Conservation (phyloP, 495 filamentous ascomycete genomes). For the Penicillium tannophilum region DNA sequence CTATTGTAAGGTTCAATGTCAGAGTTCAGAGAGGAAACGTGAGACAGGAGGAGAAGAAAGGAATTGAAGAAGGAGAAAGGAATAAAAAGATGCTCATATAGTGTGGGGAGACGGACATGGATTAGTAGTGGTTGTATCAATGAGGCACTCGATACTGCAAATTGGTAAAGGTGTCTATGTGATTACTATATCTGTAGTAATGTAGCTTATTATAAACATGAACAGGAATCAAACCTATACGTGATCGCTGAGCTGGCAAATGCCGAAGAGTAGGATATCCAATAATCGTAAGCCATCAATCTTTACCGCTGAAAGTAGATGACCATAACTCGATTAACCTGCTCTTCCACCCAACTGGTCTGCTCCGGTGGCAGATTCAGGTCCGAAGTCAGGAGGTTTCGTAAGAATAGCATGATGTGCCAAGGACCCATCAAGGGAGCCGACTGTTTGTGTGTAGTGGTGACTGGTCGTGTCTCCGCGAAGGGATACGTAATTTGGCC, state of each 20-base stretch:
- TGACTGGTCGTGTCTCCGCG: constrained; percentile 29
- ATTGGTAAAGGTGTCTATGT: too few relatives aligned
- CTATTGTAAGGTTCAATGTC: too few relatives aligned
- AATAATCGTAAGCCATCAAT: neutral
- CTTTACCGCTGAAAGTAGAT: constrained; percentile 32
- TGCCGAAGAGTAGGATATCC: neutral
- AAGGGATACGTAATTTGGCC: constrained; percentile 41
- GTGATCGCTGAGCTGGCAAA: neutral
- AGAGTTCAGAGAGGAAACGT: too few relatives aligned
- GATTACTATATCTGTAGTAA: neutral
- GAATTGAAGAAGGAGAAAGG: too few relatives aligned
- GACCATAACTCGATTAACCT: constrained; percentile 34
- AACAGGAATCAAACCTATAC: neutral
- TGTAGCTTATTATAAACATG: neutral
- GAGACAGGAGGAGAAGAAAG: too few relatives aligned
- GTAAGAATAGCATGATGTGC: constrained; percentile 31
- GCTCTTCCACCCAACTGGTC: constrained; percentile 30
- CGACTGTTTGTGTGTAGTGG: constrained; percentile 30
- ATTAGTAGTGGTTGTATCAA: too few relatives aligned
- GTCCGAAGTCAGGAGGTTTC: constrained; percentile 25
- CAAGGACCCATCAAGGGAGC: constrained; percentile 44
- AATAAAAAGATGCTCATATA: too few relatives aligned
- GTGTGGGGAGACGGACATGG: too few relatives aligned
- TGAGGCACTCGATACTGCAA: too few relatives aligned
- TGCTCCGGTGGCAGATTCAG: constrained; percentile 31